Conservation (phyloP, 1,284 basidiomycete genomes). For the Pseudozyma thailandica region DNA sequence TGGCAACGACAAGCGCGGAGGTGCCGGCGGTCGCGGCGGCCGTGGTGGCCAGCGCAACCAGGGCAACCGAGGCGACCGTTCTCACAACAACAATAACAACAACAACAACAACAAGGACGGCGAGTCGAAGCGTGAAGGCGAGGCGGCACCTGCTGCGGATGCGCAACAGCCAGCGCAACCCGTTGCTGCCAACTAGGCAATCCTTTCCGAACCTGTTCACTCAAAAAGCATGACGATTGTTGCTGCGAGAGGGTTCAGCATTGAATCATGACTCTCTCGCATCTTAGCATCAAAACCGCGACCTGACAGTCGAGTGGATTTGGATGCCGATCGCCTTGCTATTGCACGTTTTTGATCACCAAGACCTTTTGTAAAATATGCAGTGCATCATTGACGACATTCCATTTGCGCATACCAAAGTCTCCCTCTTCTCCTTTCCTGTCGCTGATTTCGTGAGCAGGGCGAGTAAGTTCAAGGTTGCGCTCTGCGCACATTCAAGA, state of each 20-base stretch:
- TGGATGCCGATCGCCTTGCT: slow-evolving; percentile 4
- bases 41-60: slow-evolving; percentile 57
- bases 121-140: slow-evolving; percentile 41
- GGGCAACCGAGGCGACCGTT: slow-evolving; percentile 41
- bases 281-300: background rate
- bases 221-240: slow-evolving; percentile 16
- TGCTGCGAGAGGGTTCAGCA: slow-evolving; percentile 12
- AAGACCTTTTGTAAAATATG: slow-evolving; percentile 32
- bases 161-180: slow-evolving; percentile 35
- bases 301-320: background rate
- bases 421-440: too few species aligned
- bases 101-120: slow-evolving; percentile 11
- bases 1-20: slow-evolving; percentile 51
- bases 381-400: slow-evolving; percentile 24
- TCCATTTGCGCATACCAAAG: slow-evolving; percentile 13
- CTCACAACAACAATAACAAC: slow-evolving; percentile 20
- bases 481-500: too few species aligned
- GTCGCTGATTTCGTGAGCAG: too few species aligned
- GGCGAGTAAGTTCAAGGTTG: too few species aligned
- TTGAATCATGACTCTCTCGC: slow-evolving; percentile 2
- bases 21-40: slow-evolving; percentile 54
- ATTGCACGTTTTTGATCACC: slow-evolving; percentile 18
- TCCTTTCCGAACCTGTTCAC: background rate
- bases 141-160: slow-evolving; percentile 31
- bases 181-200: slow-evolving; percentile 36